A percentile compares a stretch with the other conserved stretches of the same genome.
phyloP scores from a whole-genome alignment of 176 grass and related monocot genomes.

The Eleusine coracana region DNA sequence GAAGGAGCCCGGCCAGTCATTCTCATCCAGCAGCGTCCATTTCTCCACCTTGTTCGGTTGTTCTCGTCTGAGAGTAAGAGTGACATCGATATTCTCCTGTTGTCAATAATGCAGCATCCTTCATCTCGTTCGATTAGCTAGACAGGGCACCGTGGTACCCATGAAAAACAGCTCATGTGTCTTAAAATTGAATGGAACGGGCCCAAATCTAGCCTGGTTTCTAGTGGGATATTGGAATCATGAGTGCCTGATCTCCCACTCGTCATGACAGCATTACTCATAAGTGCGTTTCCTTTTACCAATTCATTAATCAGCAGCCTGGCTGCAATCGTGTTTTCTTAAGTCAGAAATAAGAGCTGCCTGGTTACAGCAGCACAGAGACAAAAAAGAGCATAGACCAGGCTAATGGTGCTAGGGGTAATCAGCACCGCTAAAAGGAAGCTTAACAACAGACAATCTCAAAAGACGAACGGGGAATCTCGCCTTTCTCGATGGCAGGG shows the following conservation, averaged over 20 bases:
- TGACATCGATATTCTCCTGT: not conserved
- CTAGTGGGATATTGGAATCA: not conserved
- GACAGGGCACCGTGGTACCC: not conserved
- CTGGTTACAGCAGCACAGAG: too few species aligned
- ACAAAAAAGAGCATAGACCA: not conserved
- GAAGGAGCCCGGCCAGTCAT: not conserved
- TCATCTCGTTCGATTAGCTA: not conserved
- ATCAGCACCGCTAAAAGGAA: constrained; percentile 7
- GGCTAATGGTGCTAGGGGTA: not conserved
- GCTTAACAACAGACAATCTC: constrained; percentile 4
- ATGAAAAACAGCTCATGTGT: constrained; percentile 22
- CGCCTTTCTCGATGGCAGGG: constrained; percentile 21
- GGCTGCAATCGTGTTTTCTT: too few species aligned
- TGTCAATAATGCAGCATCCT: not conserved
- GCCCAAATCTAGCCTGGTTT: not conserved
- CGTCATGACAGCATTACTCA: too few species aligned
- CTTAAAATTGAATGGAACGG: constrained; percentile 29
- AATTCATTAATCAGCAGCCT: too few species aligned
- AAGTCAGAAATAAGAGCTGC: too few species aligned
- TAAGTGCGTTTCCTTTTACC: too few species aligned
- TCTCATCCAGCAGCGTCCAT: not conserved
- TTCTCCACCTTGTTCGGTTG: not conserved
- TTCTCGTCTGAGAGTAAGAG: not conserved
- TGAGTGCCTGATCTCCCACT: too few species aligned
- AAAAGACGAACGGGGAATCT: constrained; percentile 36